Evolutionary conservation across 495 filamentous ascomycete genomes (phyloP).

Genomic region (Penicillium cataractarum): DNA sequence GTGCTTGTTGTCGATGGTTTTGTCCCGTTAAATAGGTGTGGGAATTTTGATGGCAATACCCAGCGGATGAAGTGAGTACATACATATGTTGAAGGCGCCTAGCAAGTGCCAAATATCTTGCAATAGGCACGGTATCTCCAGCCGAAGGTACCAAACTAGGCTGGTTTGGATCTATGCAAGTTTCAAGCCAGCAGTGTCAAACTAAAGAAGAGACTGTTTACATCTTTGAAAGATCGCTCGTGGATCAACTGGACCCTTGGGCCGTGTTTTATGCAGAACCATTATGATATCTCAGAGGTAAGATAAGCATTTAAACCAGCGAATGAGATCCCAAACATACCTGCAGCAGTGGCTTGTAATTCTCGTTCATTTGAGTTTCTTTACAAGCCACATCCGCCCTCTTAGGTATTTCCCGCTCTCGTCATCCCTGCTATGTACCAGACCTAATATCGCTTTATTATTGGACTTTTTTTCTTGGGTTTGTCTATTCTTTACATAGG

Average conservation of each 20-base stretch:
- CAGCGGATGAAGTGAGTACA: not conserved
- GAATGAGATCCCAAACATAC: not conserved
- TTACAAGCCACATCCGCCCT: slow-evolving; percentile 2
- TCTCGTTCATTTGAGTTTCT: slow-evolving; percentile 1
- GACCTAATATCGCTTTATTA: not conserved
- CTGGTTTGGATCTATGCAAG: not conserved
- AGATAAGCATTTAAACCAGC: slow-evolving; percentile 3
- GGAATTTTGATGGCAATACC: not conserved
- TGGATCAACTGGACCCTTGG: not conserved
- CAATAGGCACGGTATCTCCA: not conserved
- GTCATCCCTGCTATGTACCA: not conserved
- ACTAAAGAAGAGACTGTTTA: not conserved
- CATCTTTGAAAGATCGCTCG: not conserved
- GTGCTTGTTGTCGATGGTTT: not conserved
- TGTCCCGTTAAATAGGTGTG: not conserved
- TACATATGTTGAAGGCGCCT: not conserved
- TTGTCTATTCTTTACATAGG: not conserved
- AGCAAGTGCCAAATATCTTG: not conserved
- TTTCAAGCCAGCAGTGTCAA: not conserved
- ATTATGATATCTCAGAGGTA: not conserved
- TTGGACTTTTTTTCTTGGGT: too few relatives aligned
- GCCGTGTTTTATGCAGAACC: not conserved
- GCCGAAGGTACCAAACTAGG: not conserved
- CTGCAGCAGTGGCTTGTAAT: not conserved
- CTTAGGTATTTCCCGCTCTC: not conserved